Base-by-base conservation (phyloP, 164 flowering plant species). In the Tetracentron sinense region DNA sequence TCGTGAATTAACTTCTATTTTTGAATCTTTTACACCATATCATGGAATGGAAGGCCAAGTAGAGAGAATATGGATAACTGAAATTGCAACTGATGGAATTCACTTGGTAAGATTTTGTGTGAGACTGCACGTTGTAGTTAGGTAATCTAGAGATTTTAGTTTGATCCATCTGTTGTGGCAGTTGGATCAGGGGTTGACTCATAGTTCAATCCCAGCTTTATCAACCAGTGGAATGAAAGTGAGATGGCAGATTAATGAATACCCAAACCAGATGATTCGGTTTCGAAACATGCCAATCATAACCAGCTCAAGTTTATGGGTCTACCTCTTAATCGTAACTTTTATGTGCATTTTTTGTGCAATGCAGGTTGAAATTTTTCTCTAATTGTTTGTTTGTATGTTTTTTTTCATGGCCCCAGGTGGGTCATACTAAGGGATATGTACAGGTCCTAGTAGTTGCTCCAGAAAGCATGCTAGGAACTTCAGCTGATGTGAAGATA, bases 351-450 rank as follows among this genome's bases (percentile, higher is more conserved):
- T 6, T 16, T 4, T 16, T 12, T 31, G 11, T 6, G 27, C 3
- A 23, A 17, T 22, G 28, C 35, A 11, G 8, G 1, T 33, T 44
- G 7, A 26, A 31, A 15, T 57, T 35, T 26, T 15, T 57, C 2
- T 56, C 20, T 62, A 1, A 27, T 56, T 1, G 46, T 22, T 62
- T 1, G 21, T 42, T 3, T 51, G 23, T 11, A 58, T 54, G 6
- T 42, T 33, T 52, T 54, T 23, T 35, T 51, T 57, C 46, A 48
- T 70, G 64, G 62, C 47, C 59, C 65, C 54, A 95, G 99, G 98
- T 95, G 69, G 99, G 99, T 33, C 99, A 95, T 63, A 95, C 97
- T 26, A 90, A 92, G 76, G 93, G 97, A 55, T 95, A 95, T 64
- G 74, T 92, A 56, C 99, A 95, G 76, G 99, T 95, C 16, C 96